Conservation (phyloP, 164 flowering plant genomes). For the Umbilicus rupestris region DNA sequence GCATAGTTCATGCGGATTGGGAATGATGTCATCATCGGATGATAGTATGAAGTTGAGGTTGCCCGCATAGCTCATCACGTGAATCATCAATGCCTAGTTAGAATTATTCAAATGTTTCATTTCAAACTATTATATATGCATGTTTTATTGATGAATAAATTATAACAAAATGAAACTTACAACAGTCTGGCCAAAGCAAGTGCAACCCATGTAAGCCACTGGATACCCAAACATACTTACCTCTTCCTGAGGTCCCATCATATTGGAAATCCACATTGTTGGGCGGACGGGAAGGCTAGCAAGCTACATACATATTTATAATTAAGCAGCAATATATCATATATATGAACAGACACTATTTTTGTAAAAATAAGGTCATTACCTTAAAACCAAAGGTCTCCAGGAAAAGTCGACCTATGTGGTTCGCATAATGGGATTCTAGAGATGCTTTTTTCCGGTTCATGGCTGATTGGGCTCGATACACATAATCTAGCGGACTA, state of each 20-base stretch:
- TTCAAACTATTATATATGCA: no score
- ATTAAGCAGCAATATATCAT: neutral
- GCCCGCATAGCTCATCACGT: neutral
- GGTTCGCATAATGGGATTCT: neutral
- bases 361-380: no score
- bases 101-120: no score
- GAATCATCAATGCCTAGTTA: neutral
- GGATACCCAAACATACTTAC: slow-evolving; percentile 10
- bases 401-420: neutral
- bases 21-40: no score
- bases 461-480: slow-evolving; percentile 1
- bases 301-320: neutral
- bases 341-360: no score
- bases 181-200: slow-evolving; percentile 14
- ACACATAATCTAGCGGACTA: slow-evolving; percentile 12
- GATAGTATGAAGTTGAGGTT: no score
- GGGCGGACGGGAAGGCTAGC: neutral
- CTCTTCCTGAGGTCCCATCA: slow-evolving; percentile 15
- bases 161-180: neutral
- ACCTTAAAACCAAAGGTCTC: slow-evolving; percentile 10
- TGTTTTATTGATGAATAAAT: neutral
- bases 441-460: slow-evolving; percentile 11
- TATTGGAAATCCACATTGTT: slow-evolving; percentile 12
- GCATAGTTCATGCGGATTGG: no score
- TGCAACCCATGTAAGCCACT: slow-evolving; percentile 8